phyloP scores from a whole-genome alignment of 345 rosid species.

The Leavenworthia alabamica region DNA sequence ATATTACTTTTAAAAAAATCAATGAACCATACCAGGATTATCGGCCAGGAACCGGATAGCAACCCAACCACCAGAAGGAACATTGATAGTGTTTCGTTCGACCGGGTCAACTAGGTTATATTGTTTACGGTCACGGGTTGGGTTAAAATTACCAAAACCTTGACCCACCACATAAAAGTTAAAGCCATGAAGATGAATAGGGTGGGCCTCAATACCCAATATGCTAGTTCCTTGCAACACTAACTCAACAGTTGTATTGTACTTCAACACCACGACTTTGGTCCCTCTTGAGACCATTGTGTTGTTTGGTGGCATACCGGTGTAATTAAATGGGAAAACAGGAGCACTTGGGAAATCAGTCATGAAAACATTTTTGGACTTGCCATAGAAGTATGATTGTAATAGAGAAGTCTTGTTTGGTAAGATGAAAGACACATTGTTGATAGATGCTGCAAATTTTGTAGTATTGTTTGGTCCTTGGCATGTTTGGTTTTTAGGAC shows the following conservation, averaged over 20 bases:
- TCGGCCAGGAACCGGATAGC: conserved; percentile 66
- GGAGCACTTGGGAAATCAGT: conserved; percentile 56
- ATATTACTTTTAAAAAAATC: neutral
- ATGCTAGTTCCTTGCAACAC: conserved; percentile 80
- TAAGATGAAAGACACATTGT: conserved; percentile 52
- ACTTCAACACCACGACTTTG: conserved; percentile 47
- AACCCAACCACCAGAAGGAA: conserved; percentile 72
- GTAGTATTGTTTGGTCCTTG: conserved; percentile 63
- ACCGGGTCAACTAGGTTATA: conserved; percentile 70
- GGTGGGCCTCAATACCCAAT: conserved; percentile 68
- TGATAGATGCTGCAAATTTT: conserved; percentile 56
- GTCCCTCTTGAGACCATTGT: conserved; percentile 51
- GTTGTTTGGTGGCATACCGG: conserved; percentile 66
- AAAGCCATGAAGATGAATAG: conserved; percentile 70
- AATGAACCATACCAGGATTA: conserved; percentile 51
- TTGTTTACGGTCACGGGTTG: conserved; percentile 42
- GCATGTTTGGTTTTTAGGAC: conserved; percentile 63
- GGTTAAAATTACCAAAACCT: conserved; percentile 70
- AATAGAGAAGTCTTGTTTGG: conserved; percentile 48
- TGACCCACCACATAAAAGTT: conserved; percentile 70
- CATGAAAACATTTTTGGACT: conserved; percentile 45
- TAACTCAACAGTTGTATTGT: conserved; percentile 57
- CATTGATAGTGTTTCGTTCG: conserved; percentile 57
- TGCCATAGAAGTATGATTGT: conserved; percentile 43
- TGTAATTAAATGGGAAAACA: conserved; percentile 51